A percentile compares a stretch with the other conserved stretches of the same genome.
These are phyloP conservation scores for Calocybe cyanea DNA, from an alignment of 768 basidiomycete genomes.

Conservation along the genomic window DNA sequence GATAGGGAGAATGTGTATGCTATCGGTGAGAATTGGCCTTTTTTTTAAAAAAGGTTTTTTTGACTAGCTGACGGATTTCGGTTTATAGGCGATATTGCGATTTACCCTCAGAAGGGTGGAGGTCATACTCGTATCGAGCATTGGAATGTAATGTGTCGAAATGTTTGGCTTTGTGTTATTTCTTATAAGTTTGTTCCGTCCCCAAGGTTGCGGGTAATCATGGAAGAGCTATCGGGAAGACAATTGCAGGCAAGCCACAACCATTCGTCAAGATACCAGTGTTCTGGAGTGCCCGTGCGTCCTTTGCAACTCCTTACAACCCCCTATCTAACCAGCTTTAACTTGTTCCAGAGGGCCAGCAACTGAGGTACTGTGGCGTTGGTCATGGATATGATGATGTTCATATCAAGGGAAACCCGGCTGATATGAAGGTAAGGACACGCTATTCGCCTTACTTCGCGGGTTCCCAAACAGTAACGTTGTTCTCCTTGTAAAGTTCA, in stretches of 20 bases:
- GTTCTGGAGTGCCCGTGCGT: slow-evolving; percentile 89
- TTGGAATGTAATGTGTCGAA: slow-evolving; percentile 67
- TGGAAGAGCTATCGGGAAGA: slow-evolving; percentile 78
- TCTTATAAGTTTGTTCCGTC: too few species aligned
- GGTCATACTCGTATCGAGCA: slow-evolving; percentile 71
- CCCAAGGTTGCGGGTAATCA: slow-evolving; percentile 88
- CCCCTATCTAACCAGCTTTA: not conserved
- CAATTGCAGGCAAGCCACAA: slow-evolving; percentile 59
- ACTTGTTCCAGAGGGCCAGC: slow-evolving; percentile 62
- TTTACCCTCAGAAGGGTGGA: slow-evolving; percentile 63
- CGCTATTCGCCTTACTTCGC: too few species aligned
- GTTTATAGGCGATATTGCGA: slow-evolving; percentile 68
- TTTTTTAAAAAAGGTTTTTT: not conserved
- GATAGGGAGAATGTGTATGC: slow-evolving; percentile 60
- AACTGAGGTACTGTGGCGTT: slow-evolving; percentile 68
- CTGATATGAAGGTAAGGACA: slow-evolving; percentile 65
- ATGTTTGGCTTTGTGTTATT: too few species aligned
- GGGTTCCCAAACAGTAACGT: too few species aligned
- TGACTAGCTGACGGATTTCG: not conserved
- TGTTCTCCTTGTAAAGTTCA: slow-evolving; percentile 54
- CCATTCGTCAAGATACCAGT: slow-evolving; percentile 79
- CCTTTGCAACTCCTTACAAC: not conserved
- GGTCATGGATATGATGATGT: slow-evolving; percentile 72
- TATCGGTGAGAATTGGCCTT: slow-evolving; percentile 47
- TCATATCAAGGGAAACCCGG: slow-evolving; percentile 70